Conservation (phyloP, 192 early-diverging fungal species). For the Coemansia sp. region DNA sequence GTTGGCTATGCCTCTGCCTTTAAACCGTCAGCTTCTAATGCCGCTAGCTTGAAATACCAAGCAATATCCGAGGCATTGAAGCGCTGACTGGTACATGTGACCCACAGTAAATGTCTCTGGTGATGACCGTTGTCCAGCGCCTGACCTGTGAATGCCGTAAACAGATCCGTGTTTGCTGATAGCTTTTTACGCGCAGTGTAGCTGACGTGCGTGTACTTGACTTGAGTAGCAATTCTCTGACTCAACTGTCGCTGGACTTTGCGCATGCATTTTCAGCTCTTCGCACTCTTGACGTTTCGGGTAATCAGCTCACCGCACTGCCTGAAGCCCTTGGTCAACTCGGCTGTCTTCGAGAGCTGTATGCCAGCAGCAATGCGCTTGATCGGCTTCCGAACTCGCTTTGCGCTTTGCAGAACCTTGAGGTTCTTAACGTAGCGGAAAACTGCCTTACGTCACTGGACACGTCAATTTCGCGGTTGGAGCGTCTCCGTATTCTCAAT, state of each 20-base stretch:
- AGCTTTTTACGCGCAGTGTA: slow-evolving; percentile 10
- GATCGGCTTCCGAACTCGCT: slow-evolving; percentile 32
- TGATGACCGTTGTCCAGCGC: too few species aligned
- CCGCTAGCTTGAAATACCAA: too few species aligned
- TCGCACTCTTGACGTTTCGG: slow-evolving; percentile 37
- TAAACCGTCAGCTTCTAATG: too few species aligned
- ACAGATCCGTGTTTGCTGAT: background rate
- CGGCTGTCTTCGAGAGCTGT: slow-evolving; percentile 38
- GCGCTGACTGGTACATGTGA: too few species aligned
- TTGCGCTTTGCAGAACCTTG: slow-evolving; percentile 37
- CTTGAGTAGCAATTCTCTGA: slow-evolving; percentile 39
- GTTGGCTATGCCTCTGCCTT: background rate
- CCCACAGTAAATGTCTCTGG: too few species aligned
- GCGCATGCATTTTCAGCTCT: slow-evolving; percentile 32
- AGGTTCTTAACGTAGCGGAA: slow-evolving; percentile 43
- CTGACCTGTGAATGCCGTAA: too few species aligned
- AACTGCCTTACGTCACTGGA: slow-evolving; percentile 40
- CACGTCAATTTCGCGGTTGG: slow-evolving; percentile 29
- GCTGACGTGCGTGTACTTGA: slow-evolving; percentile 26
- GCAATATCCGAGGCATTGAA: too few species aligned
- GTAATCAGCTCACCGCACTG: slow-evolving; percentile 37
- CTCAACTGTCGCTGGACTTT: slow-evolving; percentile 36
- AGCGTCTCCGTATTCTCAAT: slow-evolving; percentile 43
- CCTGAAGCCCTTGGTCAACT: slow-evolving; percentile 45
- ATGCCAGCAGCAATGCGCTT: slow-evolving; percentile 42